Percentiles rank a stretch among this genome's conserved stretches.
Evolutionary conservation across 1,284 basidiomycete genomes (phyloP).

Genomic region (Ustilago tritici): DNA sequence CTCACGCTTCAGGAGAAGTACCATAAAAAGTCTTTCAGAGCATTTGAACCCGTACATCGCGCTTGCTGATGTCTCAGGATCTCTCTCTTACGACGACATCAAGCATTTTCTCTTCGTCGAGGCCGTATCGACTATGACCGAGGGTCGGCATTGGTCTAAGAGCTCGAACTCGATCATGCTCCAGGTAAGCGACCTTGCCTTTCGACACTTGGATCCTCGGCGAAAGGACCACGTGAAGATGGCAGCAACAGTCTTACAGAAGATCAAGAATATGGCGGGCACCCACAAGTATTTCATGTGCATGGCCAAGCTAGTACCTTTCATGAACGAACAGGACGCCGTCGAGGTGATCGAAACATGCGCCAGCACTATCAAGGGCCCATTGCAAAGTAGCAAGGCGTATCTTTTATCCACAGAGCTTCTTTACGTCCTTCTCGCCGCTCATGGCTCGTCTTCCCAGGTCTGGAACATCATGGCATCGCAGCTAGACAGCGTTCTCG

Average conservation of each 20-base stretch:
- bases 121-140: constrained; percentile 8
- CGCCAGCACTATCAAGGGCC: constrained; percentile 3
- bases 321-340: constrained; percentile 15
- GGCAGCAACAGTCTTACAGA: constrained; percentile 4
- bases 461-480: constrained; percentile 3
- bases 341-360: constrained; percentile 5
- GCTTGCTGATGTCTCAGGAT: constrained; percentile 15
- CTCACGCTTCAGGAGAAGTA: not conserved
- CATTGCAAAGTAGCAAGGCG: not conserved
- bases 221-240: constrained; percentile 22
- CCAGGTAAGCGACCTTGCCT: constrained; percentile 17
- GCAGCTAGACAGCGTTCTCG: constrained; percentile 7
- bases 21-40: not conserved
- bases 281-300: constrained; percentile 5
- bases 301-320: constrained; percentile 23
- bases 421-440: constrained; percentile 10
- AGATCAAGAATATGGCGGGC: not conserved
- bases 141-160: not conserved
- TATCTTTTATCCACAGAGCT: constrained; percentile 15
- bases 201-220: constrained; percentile 24
- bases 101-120: constrained; percentile 29
- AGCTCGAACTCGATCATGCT: constrained; percentile 3
- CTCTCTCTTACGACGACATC: constrained; percentile 16
- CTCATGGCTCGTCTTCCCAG: not conserved
- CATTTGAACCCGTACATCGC: constrained; percentile 22